A percentile compares a stretch with the other conserved stretches of the same genome.
phyloP scores from a whole-genome alignment of 441 rosid genomes.

The Pelargonium cotyledonis region DNA sequence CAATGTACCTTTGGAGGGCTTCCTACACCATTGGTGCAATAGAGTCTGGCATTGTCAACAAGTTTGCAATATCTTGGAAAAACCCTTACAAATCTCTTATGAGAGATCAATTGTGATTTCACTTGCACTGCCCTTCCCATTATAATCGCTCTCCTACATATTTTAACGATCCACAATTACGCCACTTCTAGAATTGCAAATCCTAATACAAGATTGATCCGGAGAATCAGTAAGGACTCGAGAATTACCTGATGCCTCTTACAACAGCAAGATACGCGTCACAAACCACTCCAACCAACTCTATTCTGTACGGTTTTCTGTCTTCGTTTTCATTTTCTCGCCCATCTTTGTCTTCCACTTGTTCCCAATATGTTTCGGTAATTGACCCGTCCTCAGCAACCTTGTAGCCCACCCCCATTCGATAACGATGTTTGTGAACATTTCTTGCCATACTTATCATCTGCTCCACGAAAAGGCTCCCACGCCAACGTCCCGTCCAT shows the following conservation, averaged over 20 bases:
- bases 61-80: conserved; percentile 57
- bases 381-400: conserved; percentile 52
- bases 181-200: too few species aligned
- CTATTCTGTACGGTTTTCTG: conserved; percentile 69
- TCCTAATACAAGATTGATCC: too few species aligned
- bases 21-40: conserved; percentile 54
- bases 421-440: conserved; percentile 51
- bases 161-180: not conserved
- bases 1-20: conserved; percentile 54
- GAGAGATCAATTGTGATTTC: conserved; percentile 62
- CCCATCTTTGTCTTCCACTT: conserved; percentile 23
- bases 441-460: conserved; percentile 72
- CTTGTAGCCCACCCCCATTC: conserved; percentile 76
- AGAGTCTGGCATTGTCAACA: conserved; percentile 71
- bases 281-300: conserved; percentile 75
- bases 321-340: conserved; percentile 20
- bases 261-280: conserved; percentile 80
- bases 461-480: conserved; percentile 84
- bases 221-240: too few species aligned
- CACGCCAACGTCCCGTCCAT: conserved; percentile 89
- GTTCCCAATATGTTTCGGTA: conserved; percentile 69
- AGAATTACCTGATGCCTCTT: conserved; percentile 67
- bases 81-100: conserved; percentile 67
- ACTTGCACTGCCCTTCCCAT: conserved; percentile 71
- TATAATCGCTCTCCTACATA: conserved; percentile 66